These are phyloP conservation scores for Botrytis sinoallii DNA, from an alignment of 2,329 filamentous ascomycete species.

Conservation along the genomic window DNA sequence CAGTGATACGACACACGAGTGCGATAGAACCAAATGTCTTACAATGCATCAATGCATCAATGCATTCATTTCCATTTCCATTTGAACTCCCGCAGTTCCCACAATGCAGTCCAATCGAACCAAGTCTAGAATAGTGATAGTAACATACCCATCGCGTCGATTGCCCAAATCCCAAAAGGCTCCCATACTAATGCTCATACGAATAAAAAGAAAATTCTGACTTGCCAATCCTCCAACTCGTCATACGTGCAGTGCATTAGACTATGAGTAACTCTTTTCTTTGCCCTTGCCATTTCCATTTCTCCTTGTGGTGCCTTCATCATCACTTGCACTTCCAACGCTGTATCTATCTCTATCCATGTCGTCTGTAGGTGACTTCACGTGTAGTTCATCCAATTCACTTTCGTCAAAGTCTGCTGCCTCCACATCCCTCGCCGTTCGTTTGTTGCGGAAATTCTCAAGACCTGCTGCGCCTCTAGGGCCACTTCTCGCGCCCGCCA, in stretches of 20 bases:
- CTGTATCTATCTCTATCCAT: conserved; percentile 51
- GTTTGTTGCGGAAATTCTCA: conserved; percentile 48
- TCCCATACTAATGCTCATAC: conserved; percentile 6
- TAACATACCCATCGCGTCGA: background rate
- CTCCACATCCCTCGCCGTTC: conserved; percentile 53
- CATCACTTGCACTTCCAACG: conserved; percentile 56
- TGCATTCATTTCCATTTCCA: background rate
- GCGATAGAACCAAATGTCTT: background rate
- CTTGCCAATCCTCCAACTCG: background rate
- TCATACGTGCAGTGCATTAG: background rate
- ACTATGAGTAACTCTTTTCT: conserved; percentile 20
- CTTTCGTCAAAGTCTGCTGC: conserved; percentile 64
- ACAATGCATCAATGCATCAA: background rate
- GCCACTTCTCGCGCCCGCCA: conserved; percentile 31
- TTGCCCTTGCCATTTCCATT: conserved; percentile 28
- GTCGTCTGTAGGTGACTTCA: conserved; percentile 35
- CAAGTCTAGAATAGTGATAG: conserved; percentile 12
- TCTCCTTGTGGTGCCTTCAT: conserved; percentile 39
- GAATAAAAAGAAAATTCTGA: background rate
- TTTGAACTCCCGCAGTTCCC: background rate
- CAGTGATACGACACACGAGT: background rate
- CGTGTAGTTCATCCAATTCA: conserved; percentile 59
- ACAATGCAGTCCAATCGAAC: background rate
- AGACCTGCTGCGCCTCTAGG: conserved; percentile 40
- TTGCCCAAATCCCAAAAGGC: background rate